Base-by-base conservation (phyloP, 176 grass and related monocot genomes). In the Puccinellia tenuiflora region DNA sequence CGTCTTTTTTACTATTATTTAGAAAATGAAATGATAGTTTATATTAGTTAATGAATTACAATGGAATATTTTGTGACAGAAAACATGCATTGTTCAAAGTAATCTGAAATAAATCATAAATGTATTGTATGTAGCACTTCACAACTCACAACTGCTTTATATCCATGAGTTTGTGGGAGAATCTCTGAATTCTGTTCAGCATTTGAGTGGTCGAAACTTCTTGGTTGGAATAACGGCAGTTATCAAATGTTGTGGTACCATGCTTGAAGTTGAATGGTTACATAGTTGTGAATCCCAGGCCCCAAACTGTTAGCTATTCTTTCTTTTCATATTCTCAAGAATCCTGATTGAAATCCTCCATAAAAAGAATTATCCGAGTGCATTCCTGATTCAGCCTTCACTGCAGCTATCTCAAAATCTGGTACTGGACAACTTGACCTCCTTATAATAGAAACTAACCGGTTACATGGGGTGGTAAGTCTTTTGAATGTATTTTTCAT, bases 341-440 rank as follows among this genome's bases (percentile, higher is more conserved):
- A 21, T 26, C 24, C 13, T 18, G 24, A 20, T 61, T 5, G 7
- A 60, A 34, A 34, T 63, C 7, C 15, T 78, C 35, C 37, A 69
- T 29, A 5, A 47, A 47, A 47, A 47, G 16, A 14, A 47, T 29
- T 53, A 26, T 62, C 5, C 12, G 42, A 56, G 16, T 18, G 50
- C 10, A 42, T n/a, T 52, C 5, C 61, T 84, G 35, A 79, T 84
- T 20, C 24, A 24, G 35, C 45, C 80, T 73, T 34, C 5, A 26
- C 35, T 52, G 25, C 81, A 84, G 86, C 25, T 66, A 84, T 88
- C 74, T 88, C 81, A 0, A 88, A 79, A 37, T 88, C 55, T 74
- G 81, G 81, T 54, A 46, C 86, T 3, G 67, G 70, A 20, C 79
- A 84, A n/a, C 76, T 79, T 59, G 56, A 84, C 50, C 77, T 65